phyloP scores from a whole-genome alignment of 768 basidiomycete species.

The Asterophora parasitica region DNA sequence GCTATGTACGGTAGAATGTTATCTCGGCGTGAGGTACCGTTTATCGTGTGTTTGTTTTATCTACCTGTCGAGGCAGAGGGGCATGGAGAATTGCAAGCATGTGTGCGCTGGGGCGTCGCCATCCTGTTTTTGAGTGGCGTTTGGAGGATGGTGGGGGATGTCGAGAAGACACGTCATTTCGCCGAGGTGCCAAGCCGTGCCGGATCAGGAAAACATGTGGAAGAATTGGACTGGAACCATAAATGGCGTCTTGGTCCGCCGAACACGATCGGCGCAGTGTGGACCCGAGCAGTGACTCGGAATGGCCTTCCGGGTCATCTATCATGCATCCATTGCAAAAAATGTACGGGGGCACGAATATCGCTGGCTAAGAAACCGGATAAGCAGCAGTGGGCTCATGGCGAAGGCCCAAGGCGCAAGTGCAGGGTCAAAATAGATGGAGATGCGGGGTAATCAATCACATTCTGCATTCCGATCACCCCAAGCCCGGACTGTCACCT shows the following conservation, averaged over 20 bases:
- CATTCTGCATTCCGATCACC: conserved; percentile 2
- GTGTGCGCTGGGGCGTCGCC: too few species aligned
- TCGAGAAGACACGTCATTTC: not conserved
- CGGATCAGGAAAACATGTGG: conserved; percentile 3
- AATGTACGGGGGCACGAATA: not conserved
- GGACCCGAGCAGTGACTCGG: too few species aligned
- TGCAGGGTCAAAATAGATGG: too few species aligned
- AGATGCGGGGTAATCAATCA: conserved; percentile 15
- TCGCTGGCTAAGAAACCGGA: not conserved
- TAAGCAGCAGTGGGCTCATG: too few species aligned
- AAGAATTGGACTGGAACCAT: not conserved
- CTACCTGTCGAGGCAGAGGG: too few species aligned
- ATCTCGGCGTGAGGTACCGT: too few species aligned
- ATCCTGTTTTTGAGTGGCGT: not conserved
- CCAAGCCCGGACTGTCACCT: not conserved
- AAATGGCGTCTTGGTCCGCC: not conserved
- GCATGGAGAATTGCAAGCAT: too few species aligned
- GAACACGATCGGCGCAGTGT: not conserved
- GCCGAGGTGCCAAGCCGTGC: not conserved
- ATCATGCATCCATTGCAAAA: too few species aligned
- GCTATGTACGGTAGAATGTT: too few species aligned
- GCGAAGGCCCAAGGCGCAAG: too few species aligned
- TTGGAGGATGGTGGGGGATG: not conserved
- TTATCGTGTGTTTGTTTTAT: too few species aligned
- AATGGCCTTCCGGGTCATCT: not conserved